These are phyloP conservation scores for Termitomyces eurrhizus DNA, from an alignment of 768 basidiomycete species.

Conservation along the genomic window DNA sequence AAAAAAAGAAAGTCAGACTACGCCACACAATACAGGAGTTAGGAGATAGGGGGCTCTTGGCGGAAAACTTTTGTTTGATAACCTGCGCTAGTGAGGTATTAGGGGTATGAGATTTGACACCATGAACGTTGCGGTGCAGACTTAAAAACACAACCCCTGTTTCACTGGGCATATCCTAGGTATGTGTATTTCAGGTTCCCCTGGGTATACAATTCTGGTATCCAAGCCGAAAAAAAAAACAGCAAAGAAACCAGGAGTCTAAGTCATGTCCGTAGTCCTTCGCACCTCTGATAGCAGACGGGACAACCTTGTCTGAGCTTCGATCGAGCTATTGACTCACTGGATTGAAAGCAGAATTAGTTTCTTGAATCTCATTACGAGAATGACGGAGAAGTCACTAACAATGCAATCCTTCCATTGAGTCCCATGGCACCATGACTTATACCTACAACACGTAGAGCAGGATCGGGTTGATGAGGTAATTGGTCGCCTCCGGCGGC, in stretches of 20 bases:
- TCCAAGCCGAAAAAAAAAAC: constrained; percentile 7
- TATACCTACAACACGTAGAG: constrained; percentile 40
- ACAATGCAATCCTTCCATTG: constrained; percentile 81
- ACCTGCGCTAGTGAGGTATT: background rate
- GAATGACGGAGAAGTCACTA: constrained; percentile 26
- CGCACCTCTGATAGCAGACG: constrained; percentile 60
- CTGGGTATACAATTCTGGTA: constrained; percentile 8
- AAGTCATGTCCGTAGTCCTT: constrained; percentile 35
- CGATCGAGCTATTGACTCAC: constrained; percentile 68
- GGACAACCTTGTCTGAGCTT: constrained; percentile 71
- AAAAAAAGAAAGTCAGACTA: background rate
- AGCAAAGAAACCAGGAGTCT: background rate
- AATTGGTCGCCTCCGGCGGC: constrained; percentile 63
- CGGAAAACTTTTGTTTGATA: background rate
- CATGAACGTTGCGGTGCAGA: background rate
- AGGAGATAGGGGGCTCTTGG: background rate
- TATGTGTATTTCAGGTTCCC: background rate
- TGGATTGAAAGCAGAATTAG: constrained; percentile 21
- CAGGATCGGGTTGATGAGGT: constrained; percentile 56
- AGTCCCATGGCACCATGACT: constrained; percentile 39
- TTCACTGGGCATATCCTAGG: background rate
- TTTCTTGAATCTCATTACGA: constrained; percentile 9
- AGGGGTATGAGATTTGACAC: background rate
- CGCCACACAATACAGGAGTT: constrained; percentile 1
- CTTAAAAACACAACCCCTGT: background rate